Percentiles rank a stretch among this genome's conserved stretches.
These are phyloP conservation scores for Lactarius sanguifluus DNA, from an alignment of 768 basidiomycete species.

Conservation along the genomic window DNA sequence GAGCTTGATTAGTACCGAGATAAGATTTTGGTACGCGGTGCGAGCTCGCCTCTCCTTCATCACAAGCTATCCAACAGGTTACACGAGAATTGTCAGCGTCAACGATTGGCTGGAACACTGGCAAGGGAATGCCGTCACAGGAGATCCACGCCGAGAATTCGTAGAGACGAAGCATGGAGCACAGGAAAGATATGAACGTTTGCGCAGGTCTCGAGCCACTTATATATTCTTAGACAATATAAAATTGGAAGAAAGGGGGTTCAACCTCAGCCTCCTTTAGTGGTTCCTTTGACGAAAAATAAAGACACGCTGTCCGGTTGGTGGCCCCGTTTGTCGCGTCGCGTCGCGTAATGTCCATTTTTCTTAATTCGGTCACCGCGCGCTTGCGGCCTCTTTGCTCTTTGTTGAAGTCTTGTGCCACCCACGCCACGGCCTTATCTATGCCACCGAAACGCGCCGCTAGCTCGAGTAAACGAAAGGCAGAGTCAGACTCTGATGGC, in stretches of 20 bases:
- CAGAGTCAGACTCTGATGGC: conserved; percentile 5
- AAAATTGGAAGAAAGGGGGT: neutral
- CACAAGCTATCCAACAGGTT: conserved; percentile 69
- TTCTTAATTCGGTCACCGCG: conserved; percentile 1
- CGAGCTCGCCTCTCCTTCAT: conserved; percentile 51
- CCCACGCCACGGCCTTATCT: neutral
- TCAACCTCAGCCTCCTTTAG: too few species aligned
- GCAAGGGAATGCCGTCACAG: conserved; percentile 48
- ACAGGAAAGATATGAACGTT: neutral
- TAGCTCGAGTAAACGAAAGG: conserved; percentile 26
- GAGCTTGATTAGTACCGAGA: neutral
- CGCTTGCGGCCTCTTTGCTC: neutral
- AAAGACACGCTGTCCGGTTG: neutral
- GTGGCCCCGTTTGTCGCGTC: neutral
- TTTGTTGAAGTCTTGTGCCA: conserved; percentile 2
- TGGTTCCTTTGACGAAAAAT: too few species aligned
- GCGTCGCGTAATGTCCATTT: conserved; percentile 3
- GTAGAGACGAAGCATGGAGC: conserved; percentile 45
- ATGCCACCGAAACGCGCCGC: conserved; percentile 23
- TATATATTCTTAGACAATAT: neutral
- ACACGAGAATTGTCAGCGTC: conserved; percentile 47
- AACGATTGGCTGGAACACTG: conserved; percentile 56
- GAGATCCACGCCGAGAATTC: conserved; percentile 73
- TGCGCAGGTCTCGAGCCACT: neutral
- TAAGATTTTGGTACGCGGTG: neutral